Evolutionary conservation across 2,329 filamentous ascomycete species (phyloP).

Genomic region (Pseudogymnoascus sp.): DNA sequence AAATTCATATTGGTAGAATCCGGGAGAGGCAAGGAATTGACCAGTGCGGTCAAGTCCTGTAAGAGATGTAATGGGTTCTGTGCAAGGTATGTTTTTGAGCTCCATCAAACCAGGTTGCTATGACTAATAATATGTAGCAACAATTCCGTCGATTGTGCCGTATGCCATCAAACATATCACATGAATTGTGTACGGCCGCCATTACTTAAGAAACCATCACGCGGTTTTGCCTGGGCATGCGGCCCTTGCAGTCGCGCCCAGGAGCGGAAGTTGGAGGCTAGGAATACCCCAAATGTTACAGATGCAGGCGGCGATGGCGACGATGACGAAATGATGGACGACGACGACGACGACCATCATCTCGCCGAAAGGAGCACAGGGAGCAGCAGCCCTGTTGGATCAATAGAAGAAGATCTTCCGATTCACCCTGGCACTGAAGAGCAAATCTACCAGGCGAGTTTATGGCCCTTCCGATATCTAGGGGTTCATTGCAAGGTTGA

Average conservation of each 20-base stretch:
- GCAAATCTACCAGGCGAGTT: constrained; percentile 82
- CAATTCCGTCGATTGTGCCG: constrained; percentile 94
- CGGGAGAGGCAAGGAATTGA: constrained; percentile 87
- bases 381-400: constrained; percentile 54
- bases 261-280: constrained; percentile 82
- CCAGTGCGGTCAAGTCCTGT: constrained; percentile 90
- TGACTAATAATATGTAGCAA: constrained; percentile 43
- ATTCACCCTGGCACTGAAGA: constrained; percentile 63
- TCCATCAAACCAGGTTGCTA: not conserved
- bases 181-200: constrained; percentile 96
- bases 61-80: constrained; percentile 88
- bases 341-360: constrained; percentile 61
- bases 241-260: constrained; percentile 93
- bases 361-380: constrained; percentile 47
- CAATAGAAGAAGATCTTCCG: constrained; percentile 45
- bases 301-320: constrained; percentile 58
- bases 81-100: constrained; percentile 60
- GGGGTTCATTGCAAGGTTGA: constrained; percentile 93
- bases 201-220: constrained; percentile 87
- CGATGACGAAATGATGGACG: constrained; percentile 54
- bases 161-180: constrained; percentile 91
- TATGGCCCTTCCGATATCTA: constrained; percentile 94
- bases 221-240: constrained; percentile 97
- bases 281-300: constrained; percentile 69
- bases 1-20: constrained; percentile 93